These are phyloP conservation scores for Penicillium sp. DNA, from an alignment of 2,329 filamentous ascomycete species.

Conservation along the genomic window DNA sequence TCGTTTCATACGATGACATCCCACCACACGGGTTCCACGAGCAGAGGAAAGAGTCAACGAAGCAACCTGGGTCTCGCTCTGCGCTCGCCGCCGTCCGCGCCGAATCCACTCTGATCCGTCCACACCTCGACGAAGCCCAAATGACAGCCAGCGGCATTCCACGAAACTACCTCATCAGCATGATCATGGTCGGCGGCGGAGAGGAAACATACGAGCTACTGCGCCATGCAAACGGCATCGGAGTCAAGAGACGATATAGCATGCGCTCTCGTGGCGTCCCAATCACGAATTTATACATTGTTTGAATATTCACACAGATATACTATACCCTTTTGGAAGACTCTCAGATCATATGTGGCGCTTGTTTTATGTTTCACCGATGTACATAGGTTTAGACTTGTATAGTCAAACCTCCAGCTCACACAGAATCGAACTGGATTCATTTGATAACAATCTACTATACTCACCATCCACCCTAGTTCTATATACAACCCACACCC, in stretches of 20 bases:
- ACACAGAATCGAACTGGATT: not conserved
- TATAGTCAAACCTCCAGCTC: conserved; percentile 2
- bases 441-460: not conserved
- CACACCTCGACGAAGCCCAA: conserved; percentile 75
- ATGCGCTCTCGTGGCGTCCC: conserved; percentile 77
- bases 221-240: conserved; percentile 63
- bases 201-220: conserved; percentile 65
- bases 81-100: conserved; percentile 44
- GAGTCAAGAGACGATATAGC: conserved; percentile 73
- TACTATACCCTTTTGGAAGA: conserved; percentile 15
- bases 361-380: not conserved
- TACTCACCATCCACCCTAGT: not conserved
- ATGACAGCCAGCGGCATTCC: conserved; percentile 67
- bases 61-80: conserved; percentile 23
- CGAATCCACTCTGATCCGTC: conserved; percentile 54
- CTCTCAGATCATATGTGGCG: not conserved
- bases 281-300: conserved; percentile 75
- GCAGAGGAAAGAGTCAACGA: not conserved
- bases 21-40: conserved; percentile 11
- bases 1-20: conserved; percentile 64
- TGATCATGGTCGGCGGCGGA: conserved; percentile 79
- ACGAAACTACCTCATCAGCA: conserved; percentile 70
- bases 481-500: not conserved
- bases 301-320: conserved; percentile 39
- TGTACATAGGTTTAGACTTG: conserved; percentile 5